phyloP scores from a whole-genome alignment of 345 rosid genomes.

The Acer campestre region DNA sequence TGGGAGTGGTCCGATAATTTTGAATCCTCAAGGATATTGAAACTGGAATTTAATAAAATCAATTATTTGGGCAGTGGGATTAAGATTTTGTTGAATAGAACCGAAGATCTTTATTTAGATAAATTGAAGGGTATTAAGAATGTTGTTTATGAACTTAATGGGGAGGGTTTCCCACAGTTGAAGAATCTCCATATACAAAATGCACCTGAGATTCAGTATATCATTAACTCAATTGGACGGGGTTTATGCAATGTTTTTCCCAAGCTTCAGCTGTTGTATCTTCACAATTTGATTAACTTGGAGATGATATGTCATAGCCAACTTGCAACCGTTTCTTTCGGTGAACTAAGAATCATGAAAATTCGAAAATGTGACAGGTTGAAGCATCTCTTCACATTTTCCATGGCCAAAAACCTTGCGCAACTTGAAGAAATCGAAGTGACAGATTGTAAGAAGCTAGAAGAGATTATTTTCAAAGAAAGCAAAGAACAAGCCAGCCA shows the following conservation, averaged over 20 bases:
- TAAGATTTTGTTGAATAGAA: slow-evolving; percentile 7
- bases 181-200: slow-evolving; percentile 20
- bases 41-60: slow-evolving; percentile 10
- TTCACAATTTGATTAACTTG: slow-evolving; percentile 14
- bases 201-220: not conserved
- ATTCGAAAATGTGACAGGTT: slow-evolving; percentile 8
- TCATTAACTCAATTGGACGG: not conserved
- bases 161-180: slow-evolving; percentile 21
- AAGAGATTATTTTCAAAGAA: slow-evolving; percentile 13
- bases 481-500: not conserved
- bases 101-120: slow-evolving; percentile 17
- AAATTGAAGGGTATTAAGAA: not conserved
- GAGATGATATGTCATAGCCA: slow-evolving; percentile 19
- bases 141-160: slow-evolving; percentile 14
- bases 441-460: slow-evolving; percentile 15
- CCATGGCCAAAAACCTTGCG: slow-evolving; percentile 13
- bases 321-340: not conserved
- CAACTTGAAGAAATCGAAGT: slow-evolving; percentile 18
- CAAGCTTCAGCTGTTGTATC: not conserved
- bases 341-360: slow-evolving; percentile 6
- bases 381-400: slow-evolving; percentile 20
- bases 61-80: not conserved
- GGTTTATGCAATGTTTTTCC: not conserved
- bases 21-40: not conserved
- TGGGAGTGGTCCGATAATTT: not conserved